These are phyloP conservation scores for Capsicum pubescens DNA, from an alignment of 257 asterid genomes.

Conservation along the genomic window DNA sequence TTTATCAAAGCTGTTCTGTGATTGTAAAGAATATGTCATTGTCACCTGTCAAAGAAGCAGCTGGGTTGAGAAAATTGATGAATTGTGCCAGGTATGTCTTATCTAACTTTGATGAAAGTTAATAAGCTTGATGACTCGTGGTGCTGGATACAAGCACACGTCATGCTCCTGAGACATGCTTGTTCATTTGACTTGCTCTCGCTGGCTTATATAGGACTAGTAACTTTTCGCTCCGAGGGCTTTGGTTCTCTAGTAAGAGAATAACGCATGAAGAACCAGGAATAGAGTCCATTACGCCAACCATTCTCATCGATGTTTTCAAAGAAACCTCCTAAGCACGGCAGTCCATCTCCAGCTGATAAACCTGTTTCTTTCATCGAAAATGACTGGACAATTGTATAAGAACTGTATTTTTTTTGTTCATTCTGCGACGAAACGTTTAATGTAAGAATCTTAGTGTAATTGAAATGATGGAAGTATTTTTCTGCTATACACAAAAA, in stretches of 20 bases:
- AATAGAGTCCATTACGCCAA: constrained; percentile 60
- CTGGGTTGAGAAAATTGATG: constrained; percentile 86
- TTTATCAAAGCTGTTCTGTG: constrained; percentile 62
- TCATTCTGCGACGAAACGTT: constrained; percentile 2
- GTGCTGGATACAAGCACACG: neutral
- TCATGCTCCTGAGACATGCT: neutral
- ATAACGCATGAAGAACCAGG: constrained; percentile 38
- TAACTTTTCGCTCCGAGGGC: neutral
- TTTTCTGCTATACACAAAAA: no score
- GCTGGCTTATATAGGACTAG: neutral
- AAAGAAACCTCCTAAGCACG: constrained; percentile 86
- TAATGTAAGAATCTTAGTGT: neutral
- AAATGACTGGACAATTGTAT: constrained; percentile 79
- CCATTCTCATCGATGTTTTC: constrained; percentile 71
- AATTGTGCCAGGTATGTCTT: constrained; percentile 79
- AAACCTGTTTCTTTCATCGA: constrained; percentile 60
- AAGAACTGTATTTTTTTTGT: constrained; percentile 18
- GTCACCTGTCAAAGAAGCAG: constrained; percentile 61
- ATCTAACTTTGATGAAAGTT: constrained; percentile 25
- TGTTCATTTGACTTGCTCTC: constrained; percentile 2
- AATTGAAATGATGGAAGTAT: neutral
- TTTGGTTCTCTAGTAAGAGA: constrained; percentile 17
- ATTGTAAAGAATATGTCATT: constrained; percentile 78
- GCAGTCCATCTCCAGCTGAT: constrained; percentile 54
- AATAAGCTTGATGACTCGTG: neutral